Conservation (phyloP, 768 basidiomycete species). For the Phaeotremella fagi region DNA sequence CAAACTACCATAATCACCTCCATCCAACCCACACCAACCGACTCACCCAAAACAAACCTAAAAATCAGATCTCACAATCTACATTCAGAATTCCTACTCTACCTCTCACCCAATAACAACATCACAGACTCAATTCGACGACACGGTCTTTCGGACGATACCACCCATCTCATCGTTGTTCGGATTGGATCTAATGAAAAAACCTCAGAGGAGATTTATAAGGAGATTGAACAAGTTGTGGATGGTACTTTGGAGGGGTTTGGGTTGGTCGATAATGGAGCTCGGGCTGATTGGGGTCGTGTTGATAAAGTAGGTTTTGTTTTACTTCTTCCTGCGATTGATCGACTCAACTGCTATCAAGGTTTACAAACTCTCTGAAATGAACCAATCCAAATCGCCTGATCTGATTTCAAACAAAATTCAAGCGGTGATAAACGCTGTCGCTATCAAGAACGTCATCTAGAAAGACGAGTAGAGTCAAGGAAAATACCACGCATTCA, state of each 20-base stretch:
- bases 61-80: slow-evolving; percentile 73
- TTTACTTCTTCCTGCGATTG: neutral
- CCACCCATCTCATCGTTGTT: slow-evolving; percentile 66
- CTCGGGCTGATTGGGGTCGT: slow-evolving; percentile 64
- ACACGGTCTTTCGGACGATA: slow-evolving; percentile 72
- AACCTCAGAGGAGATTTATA: slow-evolving; percentile 43
- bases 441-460: slow-evolving; percentile 71
- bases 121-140: slow-evolving; percentile 82
- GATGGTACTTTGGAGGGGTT: slow-evolving; percentile 58
- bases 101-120: slow-evolving; percentile 80
- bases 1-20: slow-evolving; percentile 45
- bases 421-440: slow-evolving; percentile 67
- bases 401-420: slow-evolving; percentile 55
- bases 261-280: slow-evolving; percentile 47
- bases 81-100: slow-evolving; percentile 87
- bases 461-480: neutral
- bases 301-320: slow-evolving; percentile 64
- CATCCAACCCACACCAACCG: slow-evolving; percentile 4
- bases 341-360: slow-evolving; percentile 43
- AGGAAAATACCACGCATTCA: neutral
- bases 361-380: slow-evolving; percentile 59
- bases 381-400: slow-evolving; percentile 55
- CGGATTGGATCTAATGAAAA: slow-evolving; percentile 55
- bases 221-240: slow-evolving; percentile 60
- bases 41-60: slow-evolving; percentile 47